These are phyloP conservation scores for Mucor piriformis DNA, from an alignment of 371 early-diverging fungal species.

Conservation along the genomic window DNA sequence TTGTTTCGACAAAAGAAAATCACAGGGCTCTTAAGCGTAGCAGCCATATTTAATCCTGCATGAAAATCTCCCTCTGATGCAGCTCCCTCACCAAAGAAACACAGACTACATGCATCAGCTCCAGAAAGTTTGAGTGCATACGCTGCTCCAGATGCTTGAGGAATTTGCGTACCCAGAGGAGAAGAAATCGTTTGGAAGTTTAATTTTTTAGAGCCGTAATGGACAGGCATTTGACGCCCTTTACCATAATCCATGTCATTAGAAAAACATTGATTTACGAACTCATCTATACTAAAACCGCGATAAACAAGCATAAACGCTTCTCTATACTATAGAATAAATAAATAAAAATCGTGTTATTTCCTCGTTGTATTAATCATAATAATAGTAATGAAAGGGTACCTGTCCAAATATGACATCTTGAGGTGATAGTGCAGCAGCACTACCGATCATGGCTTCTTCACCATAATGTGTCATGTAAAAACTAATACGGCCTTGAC, in stretches of 20 bases:
- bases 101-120: slow-evolving; percentile 77
- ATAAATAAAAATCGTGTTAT: neutral
- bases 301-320: slow-evolving; percentile 91
- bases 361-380: neutral
- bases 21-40: slow-evolving; percentile 88
- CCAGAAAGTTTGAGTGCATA: slow-evolving; percentile 89
- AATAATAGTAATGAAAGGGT: too few species aligned
- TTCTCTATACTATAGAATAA: slow-evolving; percentile 82
- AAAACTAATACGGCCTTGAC: slow-evolving; percentile 97
- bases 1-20: slow-evolving; percentile 98
- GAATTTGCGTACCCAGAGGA: slow-evolving; percentile 95
- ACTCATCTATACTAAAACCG: slow-evolving; percentile 90
- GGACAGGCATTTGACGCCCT: slow-evolving; percentile 98
- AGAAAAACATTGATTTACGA: slow-evolving; percentile 96
- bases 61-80: slow-evolving; percentile 98
- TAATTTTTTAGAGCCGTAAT: slow-evolving; percentile 85
- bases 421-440: slow-evolving; percentile 82
- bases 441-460: slow-evolving; percentile 92
- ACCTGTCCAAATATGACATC: slow-evolving; percentile 94
- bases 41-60: slow-evolving; percentile 96
- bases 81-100: slow-evolving; percentile 98
- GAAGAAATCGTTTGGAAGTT: slow-evolving; percentile 97
- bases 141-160: slow-evolving; percentile 98
- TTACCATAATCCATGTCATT: slow-evolving; percentile 90
- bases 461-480: slow-evolving; percentile 99